Base-by-base conservation (phyloP, 2,329 filamentous ascomycete species). In the Monosporascus sp. region DNA sequence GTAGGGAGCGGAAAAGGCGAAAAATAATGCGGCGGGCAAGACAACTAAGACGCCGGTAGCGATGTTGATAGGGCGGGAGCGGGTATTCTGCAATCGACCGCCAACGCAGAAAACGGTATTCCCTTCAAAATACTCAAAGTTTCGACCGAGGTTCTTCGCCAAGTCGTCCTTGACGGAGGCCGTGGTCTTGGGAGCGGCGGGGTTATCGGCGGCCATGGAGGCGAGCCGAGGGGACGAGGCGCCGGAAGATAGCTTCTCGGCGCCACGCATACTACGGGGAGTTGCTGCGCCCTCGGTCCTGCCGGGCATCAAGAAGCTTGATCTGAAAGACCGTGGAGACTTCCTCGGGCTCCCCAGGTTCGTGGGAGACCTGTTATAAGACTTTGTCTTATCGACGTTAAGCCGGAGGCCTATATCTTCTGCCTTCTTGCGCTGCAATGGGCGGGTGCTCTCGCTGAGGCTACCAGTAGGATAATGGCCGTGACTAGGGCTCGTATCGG, bases 61-160 rank as follows among this genome's bases (percentile, higher is more conserved):
- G 62, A 97, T 81, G 63, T 97, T 97, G 67, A 99, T 85, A 2
- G 94, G 94, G 58, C 87, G 83, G 62, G 95, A 88, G 61, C 85
- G 84, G 37, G 94, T 88, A 70, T 97, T 97, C 66, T 97, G 90
- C 55, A 94, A 78, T 55, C 94, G 82, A 7, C 94, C 94, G 37
- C 89, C 88, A 55, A 89, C 78, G 69, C 86, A 96, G 67, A 99
- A 99, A 24, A 91, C 77, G 0, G 91, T 96, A 66, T 97, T 99
- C 46, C 94, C 94, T 45, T 89, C 83, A 65, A 97, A 97, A 69
- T 96, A 96, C 68, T 97, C 84, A 71, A 93, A 88, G 63, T 97
- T 96, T 60, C 81, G 86, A 50, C 89, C 85, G 52, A 81, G 66
- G 37, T 77, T 70, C 1, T 54, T 71, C 24, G 69, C 60, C 46